Conservation (phyloP, 1,284 basidiomycete genomes). For the Fomitopsis pinicola region DNA sequence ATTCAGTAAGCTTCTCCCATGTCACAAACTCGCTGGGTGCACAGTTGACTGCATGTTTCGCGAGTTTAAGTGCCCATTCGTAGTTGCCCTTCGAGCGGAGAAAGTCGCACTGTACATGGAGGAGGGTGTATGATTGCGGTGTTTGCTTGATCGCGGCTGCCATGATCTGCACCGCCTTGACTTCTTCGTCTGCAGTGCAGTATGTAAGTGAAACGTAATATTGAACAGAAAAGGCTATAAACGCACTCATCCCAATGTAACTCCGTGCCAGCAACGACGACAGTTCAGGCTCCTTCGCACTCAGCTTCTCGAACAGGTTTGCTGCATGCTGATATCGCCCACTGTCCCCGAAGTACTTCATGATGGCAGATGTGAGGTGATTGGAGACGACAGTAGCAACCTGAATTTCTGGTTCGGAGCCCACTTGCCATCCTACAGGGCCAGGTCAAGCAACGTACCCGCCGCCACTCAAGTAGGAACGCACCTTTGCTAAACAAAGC, state of each 20-base stretch:
- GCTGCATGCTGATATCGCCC: conserved; percentile 87
- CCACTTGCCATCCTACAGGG: conserved; percentile 90
- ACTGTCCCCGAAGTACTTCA: conserved; percentile 97
- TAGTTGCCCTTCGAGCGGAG: conserved; percentile 78
- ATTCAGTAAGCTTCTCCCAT: conserved; percentile 96
- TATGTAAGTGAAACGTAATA: background rate
- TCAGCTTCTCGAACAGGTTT: conserved; percentile 92
- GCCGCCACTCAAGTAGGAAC: conserved; percentile 8
- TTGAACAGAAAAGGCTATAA: background rate
- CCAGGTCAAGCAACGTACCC: background rate
- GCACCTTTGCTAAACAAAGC: conserved; percentile 86
- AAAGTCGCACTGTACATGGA: conserved; percentile 95
- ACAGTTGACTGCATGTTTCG: conserved; percentile 93
- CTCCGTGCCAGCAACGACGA: conserved; percentile 84
- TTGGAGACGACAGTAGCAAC: conserved; percentile 98
- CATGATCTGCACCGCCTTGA: conserved; percentile 96
- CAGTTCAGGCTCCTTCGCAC: conserved; percentile 85
- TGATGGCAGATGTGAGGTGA: conserved; percentile 89
- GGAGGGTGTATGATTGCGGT: conserved; percentile 89
- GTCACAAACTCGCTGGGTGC: conserved; percentile 98
- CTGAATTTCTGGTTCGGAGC: conserved; percentile 97
- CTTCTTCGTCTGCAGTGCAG: conserved; percentile 79
- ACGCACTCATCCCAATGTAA: conserved; percentile 97
- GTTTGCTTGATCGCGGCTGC: conserved; percentile 79
- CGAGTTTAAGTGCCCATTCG: conserved; percentile 91